Conservation (phyloP, 2,329 filamentous ascomycete genomes). For the Penicillium freii region DNA sequence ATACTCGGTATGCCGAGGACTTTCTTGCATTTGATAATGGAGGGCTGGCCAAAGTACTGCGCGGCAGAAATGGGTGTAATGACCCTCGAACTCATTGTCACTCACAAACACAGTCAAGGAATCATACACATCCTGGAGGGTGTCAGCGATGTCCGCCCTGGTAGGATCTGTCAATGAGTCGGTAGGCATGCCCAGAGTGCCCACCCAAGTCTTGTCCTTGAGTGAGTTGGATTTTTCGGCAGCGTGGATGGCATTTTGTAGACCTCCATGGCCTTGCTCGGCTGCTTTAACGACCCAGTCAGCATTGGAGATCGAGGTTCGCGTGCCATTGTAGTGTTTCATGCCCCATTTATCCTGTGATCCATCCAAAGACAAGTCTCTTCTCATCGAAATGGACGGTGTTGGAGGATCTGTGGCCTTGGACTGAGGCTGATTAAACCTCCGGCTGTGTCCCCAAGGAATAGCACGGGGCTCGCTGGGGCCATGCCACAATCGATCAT, state of each 20-base stretch:
- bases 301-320: conserved; percentile 62
- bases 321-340: conserved; percentile 58
- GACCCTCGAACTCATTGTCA: conserved; percentile 88
- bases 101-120: conserved; percentile 79
- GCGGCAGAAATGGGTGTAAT: conserved; percentile 95
- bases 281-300: conserved; percentile 80
- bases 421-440: conserved; percentile 75
- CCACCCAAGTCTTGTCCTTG: conserved; percentile 78
- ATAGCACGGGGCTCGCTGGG: conserved; percentile 68
- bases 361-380: conserved; percentile 25
- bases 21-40: conserved; percentile 95
- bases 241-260: conserved; percentile 83
- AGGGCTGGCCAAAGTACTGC: conserved; percentile 95
- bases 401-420: conserved; percentile 57
- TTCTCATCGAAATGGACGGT: conserved; percentile 61
- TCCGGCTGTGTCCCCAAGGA: conserved; percentile 67
- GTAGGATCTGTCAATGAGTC: conserved; percentile 74
- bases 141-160: conserved; percentile 78
- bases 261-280: conserved; percentile 85
- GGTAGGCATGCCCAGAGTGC: conserved; percentile 88
- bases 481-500: conserved; percentile 33
- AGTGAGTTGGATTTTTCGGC: conserved; percentile 66
- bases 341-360: conserved; percentile 9
- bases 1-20: conserved; percentile 95
- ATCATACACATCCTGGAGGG: conserved; percentile 73